These are phyloP conservation scores for Apiospora hydei DNA, from an alignment of 2,329 filamentous ascomycete genomes.

Conservation along the genomic window DNA sequence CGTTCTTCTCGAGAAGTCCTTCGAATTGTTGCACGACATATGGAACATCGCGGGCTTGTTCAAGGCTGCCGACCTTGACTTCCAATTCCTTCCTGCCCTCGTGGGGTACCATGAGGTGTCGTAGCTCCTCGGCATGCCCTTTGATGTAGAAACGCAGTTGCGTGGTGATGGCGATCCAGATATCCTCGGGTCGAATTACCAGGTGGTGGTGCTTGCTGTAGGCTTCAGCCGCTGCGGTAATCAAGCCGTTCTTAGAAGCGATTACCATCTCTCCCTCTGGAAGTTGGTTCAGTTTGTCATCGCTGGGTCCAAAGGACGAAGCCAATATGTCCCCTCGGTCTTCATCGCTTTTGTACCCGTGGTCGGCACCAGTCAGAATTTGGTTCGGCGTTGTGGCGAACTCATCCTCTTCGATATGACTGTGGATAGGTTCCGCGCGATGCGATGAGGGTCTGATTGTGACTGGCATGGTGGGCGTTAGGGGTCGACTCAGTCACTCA, in stretches of 20 bases:
- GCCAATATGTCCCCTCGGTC: background rate
- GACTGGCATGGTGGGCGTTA: background rate
- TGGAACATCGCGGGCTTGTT: slow-evolving; percentile 26
- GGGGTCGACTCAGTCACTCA: background rate
- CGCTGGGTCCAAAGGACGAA: background rate
- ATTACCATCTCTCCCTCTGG: background rate
- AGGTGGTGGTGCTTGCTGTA: slow-evolving; percentile 19
- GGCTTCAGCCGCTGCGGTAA: background rate
- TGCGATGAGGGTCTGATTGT: background rate
- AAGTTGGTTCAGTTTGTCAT: background rate
- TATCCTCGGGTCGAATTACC: slow-evolving; percentile 47
- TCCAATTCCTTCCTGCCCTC: slow-evolving; percentile 43
- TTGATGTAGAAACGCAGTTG: slow-evolving; percentile 58
- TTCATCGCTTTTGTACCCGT: background rate
- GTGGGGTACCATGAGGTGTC: slow-evolving; percentile 51
- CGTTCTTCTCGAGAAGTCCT: slow-evolving; percentile 33
- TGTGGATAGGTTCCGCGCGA: background rate
- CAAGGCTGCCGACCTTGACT: background rate
- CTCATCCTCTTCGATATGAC: background rate
- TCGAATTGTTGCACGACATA: slow-evolving; percentile 28
- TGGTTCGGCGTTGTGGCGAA: background rate
- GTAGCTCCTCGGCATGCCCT: slow-evolving; percentile 52
- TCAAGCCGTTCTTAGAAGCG: background rate
- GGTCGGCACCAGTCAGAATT: background rate
- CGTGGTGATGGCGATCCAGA: slow-evolving; percentile 60